Evolutionary conservation across 306 rosid genomes (phyloP), one percentile per base, ranked within the genome.

Genomic region (Malus sieversii): DNA sequence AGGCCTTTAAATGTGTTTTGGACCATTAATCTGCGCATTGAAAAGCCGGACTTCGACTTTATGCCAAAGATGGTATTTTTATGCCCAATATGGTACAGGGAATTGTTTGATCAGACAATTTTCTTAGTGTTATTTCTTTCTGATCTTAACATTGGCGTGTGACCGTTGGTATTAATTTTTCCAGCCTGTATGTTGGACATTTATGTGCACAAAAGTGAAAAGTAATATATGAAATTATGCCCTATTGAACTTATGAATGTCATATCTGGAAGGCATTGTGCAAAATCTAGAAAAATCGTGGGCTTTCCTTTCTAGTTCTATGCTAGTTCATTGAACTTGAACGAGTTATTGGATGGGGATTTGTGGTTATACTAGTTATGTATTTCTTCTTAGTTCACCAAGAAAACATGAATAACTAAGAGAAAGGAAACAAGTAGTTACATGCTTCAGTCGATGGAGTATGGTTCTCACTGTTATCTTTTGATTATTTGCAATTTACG

Each of bases 391-490:
- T 55, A 16, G 61, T 58, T 33, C 15, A 19, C n/a, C 45, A 42
- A 29, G 10, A 4, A 40, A 16, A 11, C 58, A 44, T 16, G 29
- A 25, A 29, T 10, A 6, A 22, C 5, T 4, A 33, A 16, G 29
- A 42, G 69, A 44, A 55, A 27, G 74, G 25, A 67, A 72, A 53
- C 30, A 35, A 52, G 25, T 53, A 30, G 25, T 40, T 27, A 10
- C 44, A 12, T 45, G 14, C 67, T 73, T 66, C 66, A 44, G 74
- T 64, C 42, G 68, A 71, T 74, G 67, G 65, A 75, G 71, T 79
- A 73, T 6, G 8, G 57, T 25, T 73, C 20, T 58, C 25, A 15
- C 53, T 3, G 12, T 42, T 15, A 10, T 71, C 67, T 4, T 60
- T 59, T 45, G 18, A 40, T 40, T 16, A 25, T 32, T 8, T 14